Base-by-base conservation (phyloP, 352 stramenopile genomes). In the Phytophthora pisi region DNA sequence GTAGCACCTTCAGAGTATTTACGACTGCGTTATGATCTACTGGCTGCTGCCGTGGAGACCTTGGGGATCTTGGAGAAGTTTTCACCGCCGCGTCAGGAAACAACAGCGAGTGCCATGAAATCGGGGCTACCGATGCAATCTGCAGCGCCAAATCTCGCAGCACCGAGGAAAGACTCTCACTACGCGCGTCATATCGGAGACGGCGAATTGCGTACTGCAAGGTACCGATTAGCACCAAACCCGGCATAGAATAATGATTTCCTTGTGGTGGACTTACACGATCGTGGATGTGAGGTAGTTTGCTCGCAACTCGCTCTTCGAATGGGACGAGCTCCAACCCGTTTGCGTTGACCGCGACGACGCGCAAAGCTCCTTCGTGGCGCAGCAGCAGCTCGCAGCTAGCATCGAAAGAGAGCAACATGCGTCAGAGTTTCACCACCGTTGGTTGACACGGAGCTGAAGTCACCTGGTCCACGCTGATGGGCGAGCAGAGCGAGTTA, bases 181-280 rank as follows among this genome's bases (percentile, higher is more conserved):
- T 68, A 31, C 57, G 63, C 0, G 23, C 43, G 0, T 79, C 71
- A 43, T 81, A 59, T 34, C 70, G 73, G 43, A 90, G 61, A 18
- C 79, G 71, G 1, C 82, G 79, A 40, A 90, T 64, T 6, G 78
- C 82, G 20, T 78, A 81, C 82, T 90, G 34, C 11, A 36, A 56
- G 10, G 26, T 13, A 15, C 16, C 23, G 40, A 30, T 34, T 38
- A 51, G 26, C 24, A 47, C 1, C 15, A 20, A 53, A 5, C 8
- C 16, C 8, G 10, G 11, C 4, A 40, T 40, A n/a, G 11, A n/a
- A 2, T 3, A 42, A 11, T 7, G 36, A 26, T 4, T 52, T 13
- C 23, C 7, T 10, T 20, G 10, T 38, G 5, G 28, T 50, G 15
- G 3, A 8, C 51, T 36, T 61, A 75, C 68, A 26, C 62, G 68